These are phyloP conservation scores for Maudiozyma humilis DNA, from an alignment of 1,139 yeast species.

Conservation along the genomic window DNA sequence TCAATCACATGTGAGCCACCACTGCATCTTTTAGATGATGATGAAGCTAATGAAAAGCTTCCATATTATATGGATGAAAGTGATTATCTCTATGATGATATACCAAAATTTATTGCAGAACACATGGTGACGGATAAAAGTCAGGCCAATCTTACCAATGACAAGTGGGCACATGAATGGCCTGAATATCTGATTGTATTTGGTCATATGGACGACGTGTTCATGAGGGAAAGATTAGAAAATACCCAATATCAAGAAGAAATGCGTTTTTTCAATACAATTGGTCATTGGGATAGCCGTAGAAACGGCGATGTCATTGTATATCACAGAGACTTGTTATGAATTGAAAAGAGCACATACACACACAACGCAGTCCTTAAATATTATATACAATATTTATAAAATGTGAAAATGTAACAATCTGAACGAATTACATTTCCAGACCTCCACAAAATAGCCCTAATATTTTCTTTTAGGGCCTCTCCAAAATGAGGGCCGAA, in stretches of 20 bases:
- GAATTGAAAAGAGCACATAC: too few relatives aligned
- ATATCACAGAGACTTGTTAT: constrained; percentile 31
- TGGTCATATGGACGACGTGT: constrained; percentile 45
- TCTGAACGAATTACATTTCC: too few relatives aligned
- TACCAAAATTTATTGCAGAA: constrained; percentile 42
- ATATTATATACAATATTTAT: too few relatives aligned
- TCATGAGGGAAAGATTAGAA: constrained; percentile 36
- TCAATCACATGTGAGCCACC: constrained; percentile 93
- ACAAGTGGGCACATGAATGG: constrained; percentile 44
- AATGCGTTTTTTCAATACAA: constrained; percentile 62
- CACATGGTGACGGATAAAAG: constrained; percentile 18
- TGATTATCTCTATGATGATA: constrained; percentile 69
- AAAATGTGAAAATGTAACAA: too few relatives aligned
- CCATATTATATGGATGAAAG: constrained; percentile 70
- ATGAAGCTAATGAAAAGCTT: constrained; percentile 30
- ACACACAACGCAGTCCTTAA: not conserved
- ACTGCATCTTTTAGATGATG: constrained; percentile 33
- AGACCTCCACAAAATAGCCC: not conserved
- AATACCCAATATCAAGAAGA: constrained; percentile 41
- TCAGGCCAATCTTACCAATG: constrained; percentile 7
- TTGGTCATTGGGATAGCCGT: constrained; percentile 80
- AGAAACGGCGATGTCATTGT: constrained; percentile 72
- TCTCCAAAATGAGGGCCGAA: too few relatives aligned
- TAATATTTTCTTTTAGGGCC: not conserved
- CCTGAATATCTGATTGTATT: constrained; percentile 68